Percentiles rank a stretch among this genome's conserved stretches.
Conservation (phyloP, 148 eudicot species). For the Rhododendron henanense region DNA sequence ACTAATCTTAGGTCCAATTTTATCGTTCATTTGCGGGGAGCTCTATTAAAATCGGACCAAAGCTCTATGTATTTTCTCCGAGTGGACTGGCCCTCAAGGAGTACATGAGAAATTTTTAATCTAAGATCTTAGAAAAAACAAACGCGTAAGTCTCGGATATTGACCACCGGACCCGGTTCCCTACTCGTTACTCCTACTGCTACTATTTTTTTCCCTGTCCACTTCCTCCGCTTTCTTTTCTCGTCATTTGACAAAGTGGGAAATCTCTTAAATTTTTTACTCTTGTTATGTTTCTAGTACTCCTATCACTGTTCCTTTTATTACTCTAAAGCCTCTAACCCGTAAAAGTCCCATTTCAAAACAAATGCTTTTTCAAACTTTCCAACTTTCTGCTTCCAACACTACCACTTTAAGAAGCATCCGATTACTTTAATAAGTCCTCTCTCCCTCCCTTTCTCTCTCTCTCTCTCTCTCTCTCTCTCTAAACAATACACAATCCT, state of each 20-base stretch:
- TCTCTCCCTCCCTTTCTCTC: slow-evolving; percentile 1
- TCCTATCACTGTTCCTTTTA: not conserved
- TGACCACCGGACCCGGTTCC: too few species aligned
- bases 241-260: slow-evolving; percentile 19
- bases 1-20: too few species aligned
- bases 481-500: not conserved
- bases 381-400: slow-evolving; percentile 19
- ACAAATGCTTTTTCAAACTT: not conserved
- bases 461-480: slow-evolving; percentile 8
- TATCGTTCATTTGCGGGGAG: too few species aligned
- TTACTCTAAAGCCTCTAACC: not conserved
- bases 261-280: not conserved
- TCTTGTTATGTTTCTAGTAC: not conserved
- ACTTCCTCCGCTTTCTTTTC: slow-evolving; percentile 2
- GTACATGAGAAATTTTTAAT: too few species aligned
- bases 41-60: too few species aligned
- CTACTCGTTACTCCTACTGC: not conserved
- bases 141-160: too few species aligned
- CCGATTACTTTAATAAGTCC: slow-evolving; percentile 4
- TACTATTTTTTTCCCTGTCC: slow-evolving; percentile 5
- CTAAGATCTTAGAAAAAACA: too few species aligned
- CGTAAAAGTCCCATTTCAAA: slow-evolving; percentile 10
- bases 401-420: slow-evolving; percentile 16
- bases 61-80: too few species aligned
- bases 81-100: too few species aligned